phyloP scores from a whole-genome alignment of 208 protist genomes.

The Leishmania mexicana region DNA sequence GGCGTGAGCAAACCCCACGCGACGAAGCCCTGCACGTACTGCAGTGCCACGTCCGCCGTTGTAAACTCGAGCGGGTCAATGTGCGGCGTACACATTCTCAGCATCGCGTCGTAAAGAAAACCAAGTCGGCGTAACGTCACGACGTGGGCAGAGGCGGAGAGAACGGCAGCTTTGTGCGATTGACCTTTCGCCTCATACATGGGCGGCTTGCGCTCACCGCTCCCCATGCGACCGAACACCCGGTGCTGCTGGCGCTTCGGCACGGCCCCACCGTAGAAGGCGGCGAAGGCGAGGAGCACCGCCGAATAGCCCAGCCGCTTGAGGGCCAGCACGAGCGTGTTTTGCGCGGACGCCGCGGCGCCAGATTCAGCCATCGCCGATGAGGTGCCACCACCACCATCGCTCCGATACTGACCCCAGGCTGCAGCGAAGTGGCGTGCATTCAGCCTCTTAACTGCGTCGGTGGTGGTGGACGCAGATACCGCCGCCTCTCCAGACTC shows the following conservation, averaged over 20 bases:
- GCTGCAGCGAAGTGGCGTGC: constrained; percentile 62
- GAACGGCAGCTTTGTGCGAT: constrained; percentile 75
- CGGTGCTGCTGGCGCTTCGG: constrained; percentile 61
- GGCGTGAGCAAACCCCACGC: constrained; percentile 79
- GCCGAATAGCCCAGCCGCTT: constrained; percentile 64
- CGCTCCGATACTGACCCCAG: constrained; percentile 44
- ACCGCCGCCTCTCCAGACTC: background rate
- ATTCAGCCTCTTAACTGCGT: constrained; percentile 39
- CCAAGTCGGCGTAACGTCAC: constrained; percentile 53
- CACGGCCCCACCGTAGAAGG: constrained; percentile 84
- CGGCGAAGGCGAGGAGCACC: constrained; percentile 74
- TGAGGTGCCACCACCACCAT: constrained; percentile 1
- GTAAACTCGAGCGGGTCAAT: constrained; percentile 80
- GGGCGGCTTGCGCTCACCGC: constrained; percentile 1
- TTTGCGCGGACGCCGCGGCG: constrained; percentile 4
- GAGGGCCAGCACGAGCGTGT: constrained; percentile 63
- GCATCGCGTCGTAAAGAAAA: constrained; percentile 66
- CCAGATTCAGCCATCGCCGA: background rate
- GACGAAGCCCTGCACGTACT: constrained; percentile 68
- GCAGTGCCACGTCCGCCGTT: constrained; percentile 50
- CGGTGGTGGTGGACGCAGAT: background rate
- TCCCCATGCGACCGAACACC: constrained; percentile 44
- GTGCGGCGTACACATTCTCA: constrained; percentile 62
- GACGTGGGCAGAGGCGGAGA: constrained; percentile 61
- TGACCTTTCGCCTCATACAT: constrained; percentile 40